Base-by-base conservation (phyloP, 2,329 filamentous ascomycete species). In the Aspergillus japonicus region DNA sequence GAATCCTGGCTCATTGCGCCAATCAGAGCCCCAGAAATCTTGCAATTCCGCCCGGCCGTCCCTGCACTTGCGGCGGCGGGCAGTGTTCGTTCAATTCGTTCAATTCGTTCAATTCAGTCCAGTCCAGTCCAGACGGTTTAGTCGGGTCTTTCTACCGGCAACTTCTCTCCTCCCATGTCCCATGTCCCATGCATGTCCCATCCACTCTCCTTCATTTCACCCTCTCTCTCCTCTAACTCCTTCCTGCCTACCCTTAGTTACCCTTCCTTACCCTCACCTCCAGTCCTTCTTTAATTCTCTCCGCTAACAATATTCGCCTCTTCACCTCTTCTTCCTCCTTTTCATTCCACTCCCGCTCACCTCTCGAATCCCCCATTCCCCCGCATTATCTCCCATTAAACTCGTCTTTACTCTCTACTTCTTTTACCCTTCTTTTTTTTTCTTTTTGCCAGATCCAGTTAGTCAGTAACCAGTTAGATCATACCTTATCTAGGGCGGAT, bases 261-360 rank as follows among this genome's bases (percentile, higher is more conserved):
- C 31, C 11, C 31, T 12, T 33, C 12, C 33, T 56, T 33, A 39
- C 54, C 39, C 47, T 26, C 47, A 50, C 23, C 16, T 35, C 49
- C 55, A 57, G 48, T 57, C 55, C 19, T 50, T 57, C 55, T 31
- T 51, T 57, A 24, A 39, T 47, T 47, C 47, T 24, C 23, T 16
- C 29, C 47, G 29, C 26, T 50, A 19, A 44, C 39, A 19, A 16
- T 19, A 44, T 44, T 44, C 6, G 39, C 39, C 39, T n/a, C 39
- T 44, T 44, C 39, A n/a, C 16, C 16, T 44, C 16, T 19, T 44
- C 39, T n/a, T 44, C 16, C 6, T 42, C 39, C 39, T 7, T 14
- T 44, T 6, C 39, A 7, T 44, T n/a, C 39, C n/a, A n/a, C n/a
- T 16, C 14, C 39, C 39, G 5, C 16, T 7, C 39, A 2, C 39